These are phyloP conservation scores for Schwanniomyces occidentalis DNA, from an alignment of 805 yeast species.

Conservation along the genomic window DNA sequence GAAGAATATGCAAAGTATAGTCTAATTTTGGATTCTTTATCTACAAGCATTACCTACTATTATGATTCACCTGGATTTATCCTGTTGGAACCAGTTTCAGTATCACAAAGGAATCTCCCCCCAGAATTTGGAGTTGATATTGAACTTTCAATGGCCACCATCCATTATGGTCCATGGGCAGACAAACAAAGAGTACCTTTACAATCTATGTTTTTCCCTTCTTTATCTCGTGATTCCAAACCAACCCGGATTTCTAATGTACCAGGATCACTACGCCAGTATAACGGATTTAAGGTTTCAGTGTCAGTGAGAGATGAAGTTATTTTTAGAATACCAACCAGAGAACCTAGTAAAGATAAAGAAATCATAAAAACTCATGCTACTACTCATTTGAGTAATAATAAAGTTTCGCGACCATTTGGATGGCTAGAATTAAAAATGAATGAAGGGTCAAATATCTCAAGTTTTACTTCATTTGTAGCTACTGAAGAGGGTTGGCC, in stretches of 20 bases:
- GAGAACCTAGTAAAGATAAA: constrained; percentile 80
- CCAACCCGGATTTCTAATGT: constrained; percentile 25
- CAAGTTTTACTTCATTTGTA: constrained; percentile 48
- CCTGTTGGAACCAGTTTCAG: constrained; percentile 4
- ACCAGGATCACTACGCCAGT: constrained; percentile 56
- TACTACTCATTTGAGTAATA: constrained; percentile 6
- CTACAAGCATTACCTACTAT: constrained; percentile 55
- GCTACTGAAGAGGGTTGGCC: constrained; percentile 57
- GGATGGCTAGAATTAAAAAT: constrained; percentile 89
- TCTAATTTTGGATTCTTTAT: constrained; percentile 61
- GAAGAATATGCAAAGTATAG: constrained; percentile 85
- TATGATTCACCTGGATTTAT: constrained; percentile 69
- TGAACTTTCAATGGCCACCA: constrained; percentile 56
- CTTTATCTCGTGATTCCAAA: constrained; percentile 54
- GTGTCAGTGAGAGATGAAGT: constrained; percentile 64
- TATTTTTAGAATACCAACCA: constrained; percentile 72
- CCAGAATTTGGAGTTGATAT: constrained; percentile 59
- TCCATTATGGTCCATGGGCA: constrained; percentile 95
- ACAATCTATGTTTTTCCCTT: constrained; percentile 69
- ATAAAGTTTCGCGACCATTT: constrained; percentile 56
- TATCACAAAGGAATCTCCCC: constrained; percentile 10
- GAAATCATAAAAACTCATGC: constrained; percentile 20
- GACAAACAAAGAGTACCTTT: constrained; percentile 75
- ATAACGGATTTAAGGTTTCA: constrained; percentile 56
- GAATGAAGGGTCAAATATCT: constrained; percentile 51